Conservation (phyloP, 2,329 filamentous ascomycete genomes). For the Aspergillus sp. region DNA sequence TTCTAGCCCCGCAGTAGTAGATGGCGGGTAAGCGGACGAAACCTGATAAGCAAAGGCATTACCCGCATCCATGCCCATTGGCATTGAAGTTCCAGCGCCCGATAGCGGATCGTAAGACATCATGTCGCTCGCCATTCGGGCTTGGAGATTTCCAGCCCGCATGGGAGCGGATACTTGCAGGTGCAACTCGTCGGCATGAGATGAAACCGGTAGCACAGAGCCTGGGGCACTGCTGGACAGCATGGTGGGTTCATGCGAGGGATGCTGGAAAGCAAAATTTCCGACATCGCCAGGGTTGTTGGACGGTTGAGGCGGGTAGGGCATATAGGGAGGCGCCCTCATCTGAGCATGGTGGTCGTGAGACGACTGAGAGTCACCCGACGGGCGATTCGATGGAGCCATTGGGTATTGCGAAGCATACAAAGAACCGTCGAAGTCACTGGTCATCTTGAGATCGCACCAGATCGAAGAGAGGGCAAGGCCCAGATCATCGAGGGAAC, state of each 20-base stretch:
- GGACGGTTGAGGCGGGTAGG: no score
- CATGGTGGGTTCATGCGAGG: neutral
- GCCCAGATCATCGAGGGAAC: no score
- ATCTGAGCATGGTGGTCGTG: no score
- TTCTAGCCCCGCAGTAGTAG: constrained; percentile 1
- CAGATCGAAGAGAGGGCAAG: no score
- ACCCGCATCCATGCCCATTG: constrained; percentile 15
- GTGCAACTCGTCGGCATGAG: constrained; percentile 11
- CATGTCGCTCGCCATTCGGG: constrained; percentile 20
- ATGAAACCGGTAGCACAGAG: constrained; percentile 1
- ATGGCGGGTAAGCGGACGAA: constrained; percentile 15
- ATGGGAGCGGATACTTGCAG: constrained; percentile 11
- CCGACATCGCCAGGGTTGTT: no score
- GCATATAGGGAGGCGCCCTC: no score
- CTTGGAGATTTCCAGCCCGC: constrained; percentile 10
- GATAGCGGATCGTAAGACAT: constrained; percentile 20
- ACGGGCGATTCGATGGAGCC: no score
- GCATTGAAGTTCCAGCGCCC: constrained; percentile 9
- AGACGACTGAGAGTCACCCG: no score
- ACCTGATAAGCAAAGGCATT: constrained; percentile 18
- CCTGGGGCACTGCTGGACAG: neutral
- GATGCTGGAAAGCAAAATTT: neutral
- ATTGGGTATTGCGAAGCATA: no score
- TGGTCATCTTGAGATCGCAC: no score
- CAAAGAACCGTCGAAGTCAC: no score